Conservation (phyloP, 495 filamentous ascomycete species). For the Margaritispora aquatica region DNA sequence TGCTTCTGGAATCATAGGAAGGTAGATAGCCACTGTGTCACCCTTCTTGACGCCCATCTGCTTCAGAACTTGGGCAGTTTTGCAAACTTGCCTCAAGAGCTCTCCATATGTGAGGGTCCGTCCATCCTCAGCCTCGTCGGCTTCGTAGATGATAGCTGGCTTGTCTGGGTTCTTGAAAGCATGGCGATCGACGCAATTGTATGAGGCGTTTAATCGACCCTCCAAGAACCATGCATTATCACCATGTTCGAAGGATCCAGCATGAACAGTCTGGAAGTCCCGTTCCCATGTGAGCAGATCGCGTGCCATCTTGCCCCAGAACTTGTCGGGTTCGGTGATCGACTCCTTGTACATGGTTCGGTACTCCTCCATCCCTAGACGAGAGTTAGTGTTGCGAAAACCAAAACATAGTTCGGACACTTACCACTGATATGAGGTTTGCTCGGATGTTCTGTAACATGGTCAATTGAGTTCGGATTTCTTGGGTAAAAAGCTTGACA, state of each 20-base stretch:
- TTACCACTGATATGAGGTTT: constrained; percentile 49
- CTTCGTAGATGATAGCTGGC: constrained; percentile 97
- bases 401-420: constrained; percentile 11
- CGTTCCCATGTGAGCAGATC: constrained; percentile 86
- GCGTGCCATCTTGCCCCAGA: constrained; percentile 82
- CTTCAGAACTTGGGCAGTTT: constrained; percentile 78
- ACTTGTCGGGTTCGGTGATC: constrained; percentile 81
- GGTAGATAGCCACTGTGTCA: constrained; percentile 93
- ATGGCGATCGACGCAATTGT: constrained; percentile 96
- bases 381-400: not conserved
- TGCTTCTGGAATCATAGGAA: constrained; percentile 98
- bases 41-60: constrained; percentile 96
- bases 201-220: constrained; percentile 88
- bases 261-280: constrained; percentile 87
- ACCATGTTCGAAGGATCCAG: constrained; percentile 69
- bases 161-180: constrained; percentile 87
- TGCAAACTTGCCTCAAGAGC: constrained; percentile 87
- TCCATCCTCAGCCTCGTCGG: constrained; percentile 83
- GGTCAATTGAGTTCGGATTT: constrained; percentile 8
- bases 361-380: constrained; percentile 70
- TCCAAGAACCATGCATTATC: constrained; percentile 95
- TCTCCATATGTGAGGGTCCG: constrained; percentile 89
- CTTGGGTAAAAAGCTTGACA: not conserved
- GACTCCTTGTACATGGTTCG: constrained; percentile 92
- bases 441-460: constrained; percentile 46